phyloP scores from a whole-genome alignment of 2,329 filamentous ascomycete species.

The Aspergillus udagawae region DNA sequence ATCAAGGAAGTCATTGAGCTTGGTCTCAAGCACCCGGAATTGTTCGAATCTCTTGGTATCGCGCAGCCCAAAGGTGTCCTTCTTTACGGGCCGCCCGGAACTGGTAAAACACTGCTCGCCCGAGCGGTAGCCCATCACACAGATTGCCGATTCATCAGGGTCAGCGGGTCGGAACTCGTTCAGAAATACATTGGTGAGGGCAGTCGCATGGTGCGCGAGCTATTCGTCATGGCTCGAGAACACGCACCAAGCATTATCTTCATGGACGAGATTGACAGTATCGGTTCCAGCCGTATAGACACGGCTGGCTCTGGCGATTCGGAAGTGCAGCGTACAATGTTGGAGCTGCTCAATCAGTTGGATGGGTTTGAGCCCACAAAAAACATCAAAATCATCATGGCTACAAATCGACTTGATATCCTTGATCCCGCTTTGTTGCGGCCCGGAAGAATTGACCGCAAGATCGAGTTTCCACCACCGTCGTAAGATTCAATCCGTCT shows the following conservation, averaged over 20 bases:
- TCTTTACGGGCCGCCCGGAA: slow-evolving; percentile 93
- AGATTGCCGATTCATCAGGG: slow-evolving; percentile 98
- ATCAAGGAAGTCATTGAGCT: slow-evolving; percentile 99
- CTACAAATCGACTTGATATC: slow-evolving; percentile 95
- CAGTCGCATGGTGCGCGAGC: slow-evolving; percentile 94
- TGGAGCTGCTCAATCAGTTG: slow-evolving; percentile 96
- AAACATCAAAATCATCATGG: slow-evolving; percentile 99
- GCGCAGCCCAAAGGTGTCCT: slow-evolving; percentile 97
- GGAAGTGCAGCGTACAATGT: slow-evolving; percentile 97
- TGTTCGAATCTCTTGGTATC: slow-evolving; percentile 98
- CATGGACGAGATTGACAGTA: slow-evolving; percentile 99
- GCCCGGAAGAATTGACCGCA: slow-evolving; percentile 96
- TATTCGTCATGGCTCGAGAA: slow-evolving; percentile 98
- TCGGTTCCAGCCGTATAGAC: slow-evolving; percentile 94
- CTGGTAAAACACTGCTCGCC: slow-evolving; percentile 92
- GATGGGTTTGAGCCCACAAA: slow-evolving; percentile 99
- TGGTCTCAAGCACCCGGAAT: slow-evolving; percentile 93
- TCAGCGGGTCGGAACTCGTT: slow-evolving; percentile 91
- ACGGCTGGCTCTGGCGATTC: slow-evolving; percentile 93
- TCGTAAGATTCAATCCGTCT: slow-evolving; percentile 47
- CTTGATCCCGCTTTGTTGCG: slow-evolving; percentile 90
- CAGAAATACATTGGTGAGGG: slow-evolving; percentile 99
- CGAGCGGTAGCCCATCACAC: slow-evolving; percentile 97
- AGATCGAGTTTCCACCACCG: slow-evolving; percentile 97
- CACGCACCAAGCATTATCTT: slow-evolving; percentile 99